These are phyloP conservation scores for Oxyria digyna DNA, from an alignment of 148 eudicot species.

Conservation along the genomic window DNA sequence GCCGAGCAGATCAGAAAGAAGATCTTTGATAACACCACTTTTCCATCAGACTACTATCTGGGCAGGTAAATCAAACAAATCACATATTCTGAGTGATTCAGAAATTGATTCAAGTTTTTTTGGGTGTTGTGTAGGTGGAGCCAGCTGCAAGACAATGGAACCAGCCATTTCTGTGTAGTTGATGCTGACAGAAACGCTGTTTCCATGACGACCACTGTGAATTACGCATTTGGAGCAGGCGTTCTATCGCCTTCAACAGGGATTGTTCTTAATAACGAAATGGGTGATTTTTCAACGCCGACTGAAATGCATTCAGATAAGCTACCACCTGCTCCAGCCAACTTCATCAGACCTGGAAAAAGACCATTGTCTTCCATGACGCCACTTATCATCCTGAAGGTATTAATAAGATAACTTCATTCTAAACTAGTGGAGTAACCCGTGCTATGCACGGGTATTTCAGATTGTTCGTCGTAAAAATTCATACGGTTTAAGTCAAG, in stretches of 20 bases:
- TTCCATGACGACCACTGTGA: conserved; percentile 81
- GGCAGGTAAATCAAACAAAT: conserved; percentile 33
- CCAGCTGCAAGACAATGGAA: conserved; percentile 78
- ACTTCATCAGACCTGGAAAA: conserved; percentile 71
- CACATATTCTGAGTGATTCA: background rate
- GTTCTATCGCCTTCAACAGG: conserved; percentile 75
- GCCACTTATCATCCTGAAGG: conserved; percentile 64
- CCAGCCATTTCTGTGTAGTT: conserved; percentile 89
- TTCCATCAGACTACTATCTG: conserved; percentile 70
- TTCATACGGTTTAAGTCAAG: no score
- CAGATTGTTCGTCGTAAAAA: no score
- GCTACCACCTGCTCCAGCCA: conserved; percentile 76
- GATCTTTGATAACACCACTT: conserved; percentile 82
- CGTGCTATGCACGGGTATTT: no score
- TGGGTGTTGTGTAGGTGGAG: conserved; percentile 49
- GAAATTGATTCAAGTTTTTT: background rate
- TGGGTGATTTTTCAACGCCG: conserved; percentile 87
- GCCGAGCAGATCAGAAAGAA: conserved; percentile 50
- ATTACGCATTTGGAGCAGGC: conserved; percentile 59
- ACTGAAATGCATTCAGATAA: conserved; percentile 31
- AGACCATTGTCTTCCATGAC: conserved; percentile 95
- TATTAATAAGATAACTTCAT: conserved; percentile 17
- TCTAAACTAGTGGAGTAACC: background rate
- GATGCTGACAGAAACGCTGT: conserved; percentile 91
- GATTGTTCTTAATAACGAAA: conserved; percentile 65